Conservation (phyloP, 2,329 filamentous ascomycete species). For the Curvularia eragrostidis region DNA sequence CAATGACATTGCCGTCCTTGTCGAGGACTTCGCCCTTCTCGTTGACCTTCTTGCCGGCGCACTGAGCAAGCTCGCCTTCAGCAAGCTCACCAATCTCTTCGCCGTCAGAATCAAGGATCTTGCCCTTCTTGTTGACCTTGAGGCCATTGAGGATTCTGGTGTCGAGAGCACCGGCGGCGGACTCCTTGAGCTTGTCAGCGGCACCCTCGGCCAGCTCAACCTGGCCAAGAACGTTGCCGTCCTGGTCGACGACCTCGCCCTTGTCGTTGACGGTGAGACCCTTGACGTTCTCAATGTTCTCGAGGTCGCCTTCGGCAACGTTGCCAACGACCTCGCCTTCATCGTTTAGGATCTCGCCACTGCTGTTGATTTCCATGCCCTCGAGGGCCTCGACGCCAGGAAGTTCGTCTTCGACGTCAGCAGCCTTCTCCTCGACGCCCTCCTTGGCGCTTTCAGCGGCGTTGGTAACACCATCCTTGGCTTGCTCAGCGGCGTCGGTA, state of each 20-base stretch:
- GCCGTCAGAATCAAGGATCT: slow-evolving; percentile 59
- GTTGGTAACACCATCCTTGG: slow-evolving; percentile 43
- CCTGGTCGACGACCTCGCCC: slow-evolving; percentile 58
- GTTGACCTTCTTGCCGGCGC: slow-evolving; percentile 58
- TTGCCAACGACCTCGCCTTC: slow-evolving; percentile 59
- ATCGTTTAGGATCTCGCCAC: slow-evolving; percentile 58
- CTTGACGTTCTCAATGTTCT: slow-evolving; percentile 53
- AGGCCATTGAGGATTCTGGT: slow-evolving; percentile 59
- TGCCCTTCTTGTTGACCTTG: slow-evolving; percentile 65
- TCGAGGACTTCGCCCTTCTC: slow-evolving; percentile 60
- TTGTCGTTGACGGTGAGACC: slow-evolving; percentile 60
- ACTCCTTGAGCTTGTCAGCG: slow-evolving; percentile 55
- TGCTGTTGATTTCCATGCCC: slow-evolving; percentile 59
- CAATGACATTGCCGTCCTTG: slow-evolving; percentile 59
- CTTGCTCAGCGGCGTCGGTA: slow-evolving; percentile 26
- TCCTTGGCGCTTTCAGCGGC: slow-evolving; percentile 38
- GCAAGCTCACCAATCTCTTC: slow-evolving; percentile 59
- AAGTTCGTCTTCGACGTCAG: slow-evolving; percentile 57
- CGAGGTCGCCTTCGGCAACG: slow-evolving; percentile 53
- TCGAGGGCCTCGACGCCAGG: slow-evolving; percentile 60
- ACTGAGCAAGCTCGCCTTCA: slow-evolving; percentile 54
- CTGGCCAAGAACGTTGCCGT: slow-evolving; percentile 59
- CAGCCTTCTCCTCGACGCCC: slow-evolving; percentile 39
- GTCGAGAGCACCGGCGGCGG: slow-evolving; percentile 51
- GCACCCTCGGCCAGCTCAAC: slow-evolving; percentile 59